These are phyloP conservation scores for Brassica carinata DNA, from an alignment of 345 rosid species.

Conservation along the genomic window DNA sequence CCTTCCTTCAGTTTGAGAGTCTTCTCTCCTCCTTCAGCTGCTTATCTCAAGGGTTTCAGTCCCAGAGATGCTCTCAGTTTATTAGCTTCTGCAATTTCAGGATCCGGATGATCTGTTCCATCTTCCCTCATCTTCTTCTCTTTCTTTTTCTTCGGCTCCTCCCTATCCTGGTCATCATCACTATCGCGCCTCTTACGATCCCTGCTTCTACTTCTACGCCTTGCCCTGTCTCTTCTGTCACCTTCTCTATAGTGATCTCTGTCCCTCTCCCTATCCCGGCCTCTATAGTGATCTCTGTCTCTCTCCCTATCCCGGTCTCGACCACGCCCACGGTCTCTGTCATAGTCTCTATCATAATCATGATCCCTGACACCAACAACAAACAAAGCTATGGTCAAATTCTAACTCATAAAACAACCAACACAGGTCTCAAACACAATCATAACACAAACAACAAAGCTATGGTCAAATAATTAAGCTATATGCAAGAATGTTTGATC, in stretches of 20 bases:
- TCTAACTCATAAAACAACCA: background rate
- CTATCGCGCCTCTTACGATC: slow-evolving; percentile 72
- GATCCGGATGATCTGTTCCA: slow-evolving; percentile 86
- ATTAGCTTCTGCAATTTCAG: slow-evolving; percentile 92
- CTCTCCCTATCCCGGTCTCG: slow-evolving; percentile 62
- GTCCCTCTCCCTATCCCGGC: slow-evolving; percentile 62
- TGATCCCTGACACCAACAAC: slow-evolving; percentile 49
- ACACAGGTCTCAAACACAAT: background rate
- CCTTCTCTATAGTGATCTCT: slow-evolving; percentile 53
- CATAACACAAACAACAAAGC: background rate
- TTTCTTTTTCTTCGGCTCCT: slow-evolving; percentile 73
- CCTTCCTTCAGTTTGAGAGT: background rate
- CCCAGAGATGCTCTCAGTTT: slow-evolving; percentile 75
- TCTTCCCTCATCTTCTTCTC: slow-evolving; percentile 72
- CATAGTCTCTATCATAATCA: slow-evolving; percentile 42
- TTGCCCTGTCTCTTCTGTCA: slow-evolving; percentile 55
- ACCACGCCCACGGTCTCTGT: slow-evolving; percentile 50
- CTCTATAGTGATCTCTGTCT: slow-evolving; percentile 70
- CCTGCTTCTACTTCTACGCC: slow-evolving; percentile 65
- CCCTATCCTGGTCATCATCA: slow-evolving; percentile 38
- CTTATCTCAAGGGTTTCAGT: slow-evolving; percentile 61
- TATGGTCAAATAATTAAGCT: too few species aligned
- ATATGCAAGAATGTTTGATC: slow-evolving; percentile 58
- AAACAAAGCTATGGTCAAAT: background rate
- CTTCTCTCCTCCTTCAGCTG: background rate